Percentiles rank a stretch among this genome's conserved stretches.
These are phyloP conservation scores for Saitozyma podzolica DNA, from an alignment of 768 basidiomycete species.

Conservation along the genomic window DNA sequence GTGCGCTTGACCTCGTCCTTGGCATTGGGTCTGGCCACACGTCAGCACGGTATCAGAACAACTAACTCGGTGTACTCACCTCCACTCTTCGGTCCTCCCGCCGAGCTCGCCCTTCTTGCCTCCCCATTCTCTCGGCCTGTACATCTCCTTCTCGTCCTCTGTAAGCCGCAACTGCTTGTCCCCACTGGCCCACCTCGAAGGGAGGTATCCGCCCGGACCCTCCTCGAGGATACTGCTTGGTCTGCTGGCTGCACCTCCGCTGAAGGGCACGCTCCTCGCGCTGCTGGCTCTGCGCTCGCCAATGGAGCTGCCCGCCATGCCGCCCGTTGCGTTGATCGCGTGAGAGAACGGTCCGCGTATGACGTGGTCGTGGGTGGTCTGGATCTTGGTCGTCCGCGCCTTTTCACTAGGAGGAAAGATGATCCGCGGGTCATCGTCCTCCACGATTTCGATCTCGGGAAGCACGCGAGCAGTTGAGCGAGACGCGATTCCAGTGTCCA, in stretches of 20 bases:
- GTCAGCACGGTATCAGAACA: conserved; percentile 5
- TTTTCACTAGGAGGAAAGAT: conserved; percentile 26
- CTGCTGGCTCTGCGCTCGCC: conserved; percentile 8
- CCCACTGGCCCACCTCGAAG: conserved; percentile 48
- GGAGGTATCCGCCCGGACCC: conserved; percentile 45
- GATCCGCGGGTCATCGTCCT: conserved; percentile 45
- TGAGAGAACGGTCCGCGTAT: conserved; percentile 38
- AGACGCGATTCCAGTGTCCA: conserved; percentile 19
- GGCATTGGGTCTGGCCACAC: conserved; percentile 27
- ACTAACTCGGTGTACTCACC: conserved; percentile 33
- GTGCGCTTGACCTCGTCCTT: conserved; percentile 48
- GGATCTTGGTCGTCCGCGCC: conserved; percentile 27
- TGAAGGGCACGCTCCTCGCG: not conserved
- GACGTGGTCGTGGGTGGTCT: conserved; percentile 41
- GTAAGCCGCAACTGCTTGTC: conserved; percentile 40
- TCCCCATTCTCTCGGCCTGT: conserved; percentile 51
- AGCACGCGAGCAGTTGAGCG: conserved; percentile 16
- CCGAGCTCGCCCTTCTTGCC: conserved; percentile 39
- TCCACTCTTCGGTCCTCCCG: conserved; percentile 46
- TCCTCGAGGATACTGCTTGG: conserved; percentile 25
- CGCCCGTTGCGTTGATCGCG: conserved; percentile 25
- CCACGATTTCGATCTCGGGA: conserved; percentile 48
- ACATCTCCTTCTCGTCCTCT: conserved; percentile 48
- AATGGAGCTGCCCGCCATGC: conserved; percentile 2
- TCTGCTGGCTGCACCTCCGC: conserved; percentile 19